Base-by-base conservation (phyloP, 2,329 filamentous ascomycete species). In the Albifimbria verrucaria region DNA sequence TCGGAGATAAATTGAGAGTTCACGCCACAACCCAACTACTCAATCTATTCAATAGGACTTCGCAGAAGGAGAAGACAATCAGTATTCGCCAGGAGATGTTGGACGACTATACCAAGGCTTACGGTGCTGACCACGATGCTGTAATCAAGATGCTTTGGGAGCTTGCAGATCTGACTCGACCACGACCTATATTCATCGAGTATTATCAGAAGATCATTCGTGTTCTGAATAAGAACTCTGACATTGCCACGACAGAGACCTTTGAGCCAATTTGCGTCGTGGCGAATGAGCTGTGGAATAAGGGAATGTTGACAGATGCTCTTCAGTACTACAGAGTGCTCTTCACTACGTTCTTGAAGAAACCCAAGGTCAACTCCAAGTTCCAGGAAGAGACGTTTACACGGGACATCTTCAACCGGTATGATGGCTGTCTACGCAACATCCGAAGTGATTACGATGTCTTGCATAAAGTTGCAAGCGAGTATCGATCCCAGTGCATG, bases 201-300 rank as follows among this genome's bases (percentile, higher is more conserved):
- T 74, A 74, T 58, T 72, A 72, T 53, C 65, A 63, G 51, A 66
- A 63, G 26, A 69, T 73, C 46, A 63, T 73, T 20, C 60, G 58
- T n/a, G 58, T 57, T 9, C 41, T 73, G 50, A 74, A 74, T 62
- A 73, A 72, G 56, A 64, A 67, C 39, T 59, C 65, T 0, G 56
- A 65, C 6, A 60, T 54, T 18, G 68, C 65, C 56, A 66, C 69
- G 20, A 64, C 62, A 0, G 71, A 73, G 9, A 69, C 71, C 2
- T 62, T 75, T 28, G 67, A 73, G 56, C 67, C 71, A 1, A 53
- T 72, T 5, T 50, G 67, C 17, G 67, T 70, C 44, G 68, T 75
- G 12, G 64, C 68, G 3, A 68, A 63, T 3, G 71, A 73, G 53
- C 61, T 72, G 3, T 72, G 65, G 64, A 68, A 60, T 50, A 70